Evolutionary conservation across 1,284 basidiomycete genomes (phyloP).

Genomic region (Ceratobasidium sp.): DNA sequence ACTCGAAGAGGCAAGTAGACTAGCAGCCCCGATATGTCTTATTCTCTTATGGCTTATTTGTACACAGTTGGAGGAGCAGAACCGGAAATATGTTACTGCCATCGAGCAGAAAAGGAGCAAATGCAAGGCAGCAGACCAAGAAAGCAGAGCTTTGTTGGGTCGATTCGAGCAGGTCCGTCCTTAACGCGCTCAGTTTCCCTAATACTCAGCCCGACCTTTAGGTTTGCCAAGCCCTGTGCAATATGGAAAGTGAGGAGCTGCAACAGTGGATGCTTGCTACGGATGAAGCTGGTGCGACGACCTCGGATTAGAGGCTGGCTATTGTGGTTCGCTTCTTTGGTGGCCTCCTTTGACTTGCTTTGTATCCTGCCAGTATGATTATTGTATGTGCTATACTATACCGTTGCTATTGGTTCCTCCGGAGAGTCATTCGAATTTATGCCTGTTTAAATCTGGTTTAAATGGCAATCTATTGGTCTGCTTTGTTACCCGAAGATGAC

Average conservation of each 20-base stretch:
- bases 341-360: not conserved
- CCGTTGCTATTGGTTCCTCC: not conserved
- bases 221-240: constrained; percentile 16
- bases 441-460: not conserved
- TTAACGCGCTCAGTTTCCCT: not conserved
- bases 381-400: not conserved
- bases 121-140: constrained; percentile 32
- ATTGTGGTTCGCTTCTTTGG: not conserved
- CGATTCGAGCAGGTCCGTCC: constrained; percentile 22
- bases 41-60: not conserved
- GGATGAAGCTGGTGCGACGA: constrained; percentile 37
- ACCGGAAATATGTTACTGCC: constrained; percentile 18
- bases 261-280: constrained; percentile 41
- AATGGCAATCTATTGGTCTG: not conserved
- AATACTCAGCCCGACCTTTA: not conserved
- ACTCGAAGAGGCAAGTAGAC: constrained; percentile 34
- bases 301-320: constrained; percentile 15
- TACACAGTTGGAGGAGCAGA: constrained; percentile 28
- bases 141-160: constrained; percentile 17
- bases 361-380: not conserved
- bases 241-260: constrained; percentile 25
- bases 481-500: not conserved
- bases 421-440: not conserved
- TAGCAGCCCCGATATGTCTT: not conserved
- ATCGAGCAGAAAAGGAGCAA: constrained; percentile 25